Conservation (phyloP, 768 basidiomycete genomes). For the Cubamyces sp. region DNA sequence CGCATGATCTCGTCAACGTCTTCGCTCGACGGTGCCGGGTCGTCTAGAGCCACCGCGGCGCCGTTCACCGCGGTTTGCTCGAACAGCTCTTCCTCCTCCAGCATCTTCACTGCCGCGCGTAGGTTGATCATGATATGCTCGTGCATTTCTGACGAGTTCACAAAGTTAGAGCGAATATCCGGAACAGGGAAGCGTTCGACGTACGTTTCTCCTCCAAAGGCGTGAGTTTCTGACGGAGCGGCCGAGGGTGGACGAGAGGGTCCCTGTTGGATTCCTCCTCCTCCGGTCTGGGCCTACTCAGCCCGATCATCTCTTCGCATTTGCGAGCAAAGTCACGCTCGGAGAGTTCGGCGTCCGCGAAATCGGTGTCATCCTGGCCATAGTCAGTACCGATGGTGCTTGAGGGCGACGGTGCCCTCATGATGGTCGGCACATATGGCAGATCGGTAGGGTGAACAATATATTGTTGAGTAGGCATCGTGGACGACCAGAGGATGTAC, state of each 20-base stretch:
- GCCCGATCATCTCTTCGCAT: slow-evolving; percentile 38
- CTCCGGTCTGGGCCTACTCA: slow-evolving; percentile 42
- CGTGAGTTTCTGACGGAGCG: slow-evolving; percentile 28
- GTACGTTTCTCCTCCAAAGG: slow-evolving; percentile 45
- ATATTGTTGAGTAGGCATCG: slow-evolving; percentile 27
- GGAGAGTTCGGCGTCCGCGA: slow-evolving; percentile 44
- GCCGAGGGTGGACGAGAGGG: slow-evolving; percentile 40
- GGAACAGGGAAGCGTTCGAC: not conserved
- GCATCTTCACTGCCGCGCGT: slow-evolving; percentile 39
- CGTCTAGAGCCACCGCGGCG: slow-evolving; percentile 39
- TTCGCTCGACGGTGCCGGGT: slow-evolving; percentile 40
- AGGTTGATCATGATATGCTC: slow-evolving; percentile 44
- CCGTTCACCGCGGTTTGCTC: slow-evolving; percentile 44
- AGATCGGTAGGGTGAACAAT: slow-evolving; percentile 32
- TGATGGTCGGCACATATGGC: slow-evolving; percentile 48
- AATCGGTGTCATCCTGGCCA: slow-evolving; percentile 48
- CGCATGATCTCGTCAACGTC: slow-evolving; percentile 47
- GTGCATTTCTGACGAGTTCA: slow-evolving; percentile 37
- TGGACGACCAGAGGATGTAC: not conserved
- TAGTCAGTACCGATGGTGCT: slow-evolving; percentile 53
- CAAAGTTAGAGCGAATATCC: not conserved
- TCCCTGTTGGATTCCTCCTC: slow-evolving; percentile 40
- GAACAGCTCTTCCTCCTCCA: slow-evolving; percentile 51
- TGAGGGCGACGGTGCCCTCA: slow-evolving; percentile 50
- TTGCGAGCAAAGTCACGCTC: slow-evolving; percentile 43